phyloP scores from a whole-genome alignment of 2,329 filamentous ascomycete species.

The Aspergillus arachidicola region DNA sequence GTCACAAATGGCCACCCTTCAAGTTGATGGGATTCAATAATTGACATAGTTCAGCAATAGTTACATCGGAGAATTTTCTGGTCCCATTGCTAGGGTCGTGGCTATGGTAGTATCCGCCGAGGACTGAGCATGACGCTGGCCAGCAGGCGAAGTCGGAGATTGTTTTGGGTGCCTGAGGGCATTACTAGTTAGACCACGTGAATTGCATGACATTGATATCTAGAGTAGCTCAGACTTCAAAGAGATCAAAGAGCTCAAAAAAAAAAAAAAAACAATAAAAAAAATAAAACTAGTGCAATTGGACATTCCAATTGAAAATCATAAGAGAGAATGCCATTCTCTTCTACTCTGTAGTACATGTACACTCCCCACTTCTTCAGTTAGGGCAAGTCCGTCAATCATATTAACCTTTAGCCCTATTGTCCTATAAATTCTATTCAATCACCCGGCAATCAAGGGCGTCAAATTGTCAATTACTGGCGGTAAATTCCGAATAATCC shows the following conservation, averaged over 20 bases:
- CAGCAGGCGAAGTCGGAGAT: neutral
- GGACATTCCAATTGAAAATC: too few relatives aligned
- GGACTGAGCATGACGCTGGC: neutral
- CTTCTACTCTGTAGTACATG: too few relatives aligned
- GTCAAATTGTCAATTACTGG: neutral
- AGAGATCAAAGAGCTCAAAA: too few relatives aligned
- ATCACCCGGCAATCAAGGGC: neutral
- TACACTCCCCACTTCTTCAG: too few relatives aligned
- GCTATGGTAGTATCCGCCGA: neutral
- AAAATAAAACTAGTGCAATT: too few relatives aligned
- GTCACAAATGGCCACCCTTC: constrained; percentile 8
- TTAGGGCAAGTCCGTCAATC: too few relatives aligned
- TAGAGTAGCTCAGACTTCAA: too few relatives aligned
- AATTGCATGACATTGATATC: neutral
- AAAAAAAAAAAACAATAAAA: too few relatives aligned
- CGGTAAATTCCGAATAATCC: neutral
- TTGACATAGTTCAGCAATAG: constrained; percentile 10
- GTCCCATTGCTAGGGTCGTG: neutral
- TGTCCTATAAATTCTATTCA: too few relatives aligned
- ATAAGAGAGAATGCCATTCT: too few relatives aligned
- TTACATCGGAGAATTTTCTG: neutral
- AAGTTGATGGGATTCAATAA: constrained; percentile 5
- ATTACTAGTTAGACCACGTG: neutral
- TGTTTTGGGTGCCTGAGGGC: too few relatives aligned
- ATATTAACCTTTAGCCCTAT: too few relatives aligned